A percentile compares a stretch with the other conserved stretches of the same genome.
These are phyloP conservation scores for Cercospora sp. DNA, from an alignment of 2,329 filamentous ascomycete genomes.

Conservation along the genomic window DNA sequence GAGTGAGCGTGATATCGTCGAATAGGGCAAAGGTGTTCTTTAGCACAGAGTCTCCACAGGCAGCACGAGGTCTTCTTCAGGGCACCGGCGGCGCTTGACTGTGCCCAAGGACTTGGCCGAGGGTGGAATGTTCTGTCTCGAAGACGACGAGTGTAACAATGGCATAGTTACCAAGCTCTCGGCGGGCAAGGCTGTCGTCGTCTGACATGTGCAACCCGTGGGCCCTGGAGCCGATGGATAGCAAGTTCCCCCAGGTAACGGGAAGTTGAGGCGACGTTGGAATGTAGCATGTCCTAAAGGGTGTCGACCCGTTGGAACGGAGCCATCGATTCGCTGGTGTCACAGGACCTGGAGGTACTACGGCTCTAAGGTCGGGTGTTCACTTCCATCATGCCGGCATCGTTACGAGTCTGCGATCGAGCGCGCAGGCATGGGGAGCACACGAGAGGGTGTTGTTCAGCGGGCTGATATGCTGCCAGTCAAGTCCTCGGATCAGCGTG, in stretches of 20 bases:
- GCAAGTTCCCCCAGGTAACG: conserved; percentile 30
- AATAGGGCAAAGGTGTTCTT: conserved; percentile 19
- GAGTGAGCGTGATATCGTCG: conserved; percentile 23
- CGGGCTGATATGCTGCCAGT: background rate
- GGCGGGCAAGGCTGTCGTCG: conserved; percentile 12
- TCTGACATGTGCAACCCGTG: conserved; percentile 21
- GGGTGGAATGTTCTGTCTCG: conserved; percentile 32
- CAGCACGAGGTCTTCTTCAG: conserved; percentile 15
- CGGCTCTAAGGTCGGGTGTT: background rate
- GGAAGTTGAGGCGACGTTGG: conserved; percentile 18
- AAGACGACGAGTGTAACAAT: conserved; percentile 35
- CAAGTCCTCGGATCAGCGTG: background rate
- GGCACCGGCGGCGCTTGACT: conserved; percentile 27
- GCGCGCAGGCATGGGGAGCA: background rate
- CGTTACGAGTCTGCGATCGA: background rate
- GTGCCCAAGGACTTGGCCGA: conserved; percentile 18
- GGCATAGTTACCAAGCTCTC: conserved; percentile 20
- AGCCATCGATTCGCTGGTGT: background rate
- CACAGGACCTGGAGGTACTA: conserved; percentile 2
- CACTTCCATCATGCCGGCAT: background rate
- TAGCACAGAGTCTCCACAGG: conserved; percentile 13
- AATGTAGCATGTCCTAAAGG: conserved; percentile 19
- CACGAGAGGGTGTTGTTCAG: background rate
- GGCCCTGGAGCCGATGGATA: background rate
- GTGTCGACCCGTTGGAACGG: conserved; percentile 12